phyloP scores from a whole-genome alignment of 2,329 filamentous ascomycete species.

The Parastagonospora avenae region DNA sequence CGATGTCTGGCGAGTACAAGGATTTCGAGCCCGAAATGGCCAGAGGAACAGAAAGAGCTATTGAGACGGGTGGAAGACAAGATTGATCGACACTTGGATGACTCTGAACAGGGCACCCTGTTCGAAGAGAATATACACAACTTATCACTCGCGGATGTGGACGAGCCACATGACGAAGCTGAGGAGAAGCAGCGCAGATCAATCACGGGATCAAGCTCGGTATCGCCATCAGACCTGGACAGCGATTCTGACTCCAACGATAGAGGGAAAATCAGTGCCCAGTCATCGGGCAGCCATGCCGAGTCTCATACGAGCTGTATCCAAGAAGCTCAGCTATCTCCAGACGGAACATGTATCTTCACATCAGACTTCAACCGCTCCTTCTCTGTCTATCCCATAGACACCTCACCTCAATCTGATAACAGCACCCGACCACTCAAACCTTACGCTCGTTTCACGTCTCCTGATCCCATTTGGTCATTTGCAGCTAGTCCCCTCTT shows the following conservation, averaged over 20 bases:
- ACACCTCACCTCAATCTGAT: constrained; percentile 12
- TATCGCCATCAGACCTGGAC: neutral
- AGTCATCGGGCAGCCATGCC: neutral
- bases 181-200: too few species aligned
- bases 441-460: constrained; percentile 54
- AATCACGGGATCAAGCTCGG: constrained; percentile 3
- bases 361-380: constrained; percentile 60
- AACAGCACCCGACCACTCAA: constrained; percentile 35
- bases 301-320: constrained; percentile 29
- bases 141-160: too few species aligned
- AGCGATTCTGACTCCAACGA: neutral
- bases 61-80: neutral
- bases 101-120: neutral
- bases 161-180: too few species aligned
- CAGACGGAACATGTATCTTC: constrained; percentile 64
- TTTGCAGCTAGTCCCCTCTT: constrained; percentile 62
- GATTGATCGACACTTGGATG: too few species aligned
- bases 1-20: constrained; percentile 29
- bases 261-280: neutral
- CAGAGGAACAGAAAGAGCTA: constrained; percentile 1
- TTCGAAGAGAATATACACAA: neutral
- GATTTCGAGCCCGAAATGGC: neutral
- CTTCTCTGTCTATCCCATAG: constrained; percentile 55
- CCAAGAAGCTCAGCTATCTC: constrained; percentile 38
- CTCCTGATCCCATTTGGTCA: constrained; percentile 58